Percentiles rank a stretch among this genome's conserved stretches.
Conservation (phyloP, 2,329 filamentous ascomycete species). For the Coleophoma eucalyptorum region DNA sequence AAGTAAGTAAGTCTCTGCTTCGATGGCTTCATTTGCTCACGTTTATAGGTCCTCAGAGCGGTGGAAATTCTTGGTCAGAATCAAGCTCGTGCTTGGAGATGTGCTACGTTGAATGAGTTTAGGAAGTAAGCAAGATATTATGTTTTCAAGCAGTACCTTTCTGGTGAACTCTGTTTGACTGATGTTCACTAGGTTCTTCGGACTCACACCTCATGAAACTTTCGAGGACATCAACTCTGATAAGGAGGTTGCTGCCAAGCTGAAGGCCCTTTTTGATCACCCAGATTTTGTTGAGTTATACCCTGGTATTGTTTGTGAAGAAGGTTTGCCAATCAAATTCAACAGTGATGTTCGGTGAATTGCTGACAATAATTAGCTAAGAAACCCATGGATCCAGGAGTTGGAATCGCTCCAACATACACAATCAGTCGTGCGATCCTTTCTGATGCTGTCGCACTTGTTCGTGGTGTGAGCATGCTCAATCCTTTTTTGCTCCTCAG, state of each 20-base stretch:
- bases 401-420: slow-evolving; percentile 47
- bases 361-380: slow-evolving; percentile 31
- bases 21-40: too few relatives aligned
- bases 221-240: slow-evolving; percentile 86
- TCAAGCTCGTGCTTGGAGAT: slow-evolving; percentile 72
- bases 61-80: slow-evolving; percentile 80
- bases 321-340: slow-evolving; percentile 16
- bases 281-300: slow-evolving; percentile 60
- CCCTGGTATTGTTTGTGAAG: slow-evolving; percentile 62
- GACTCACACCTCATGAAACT: slow-evolving; percentile 67
- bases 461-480: slow-evolving; percentile 39
- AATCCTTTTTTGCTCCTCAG: too few relatives aligned
- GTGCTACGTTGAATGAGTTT: slow-evolving; percentile 76
- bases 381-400: slow-evolving; percentile 44
- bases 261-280: slow-evolving; percentile 63
- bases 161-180: too few relatives aligned
- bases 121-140: slow-evolving; percentile 45
- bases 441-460: slow-evolving; percentile 55
- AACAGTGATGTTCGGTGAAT: too few relatives aligned
- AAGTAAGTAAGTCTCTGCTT: slow-evolving; percentile 17
- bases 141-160: too few relatives aligned
- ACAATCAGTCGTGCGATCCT: slow-evolving; percentile 52
- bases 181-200: slow-evolving; percentile 47
- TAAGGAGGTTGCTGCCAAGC: slow-evolving; percentile 61
- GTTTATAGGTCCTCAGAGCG: slow-evolving; percentile 54